Evolutionary conservation across 2,329 filamentous ascomycete genomes (phyloP), one percentile per base, ranked within the genome.

Genomic region (Colletotrichum caudatum): DNA sequence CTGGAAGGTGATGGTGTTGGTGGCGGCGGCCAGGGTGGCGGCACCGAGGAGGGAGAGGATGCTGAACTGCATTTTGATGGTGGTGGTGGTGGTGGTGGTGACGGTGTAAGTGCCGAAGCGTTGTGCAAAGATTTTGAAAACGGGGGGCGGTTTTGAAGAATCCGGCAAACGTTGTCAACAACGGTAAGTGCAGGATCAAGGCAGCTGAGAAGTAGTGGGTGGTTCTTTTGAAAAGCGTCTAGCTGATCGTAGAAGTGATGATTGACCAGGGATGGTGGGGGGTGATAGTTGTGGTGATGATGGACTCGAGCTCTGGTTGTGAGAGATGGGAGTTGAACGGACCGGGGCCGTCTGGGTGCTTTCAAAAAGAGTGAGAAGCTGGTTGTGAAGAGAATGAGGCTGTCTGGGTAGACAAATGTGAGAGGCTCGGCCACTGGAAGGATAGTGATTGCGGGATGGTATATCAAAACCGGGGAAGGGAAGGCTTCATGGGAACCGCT

Each of bases 1-100:
- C 80, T 85, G 76, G 82, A 91, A 90, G 75, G 86, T 88, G 76
- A 91, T 80, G 46, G 81, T 80, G 80, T 85, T 86, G 77, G 83
- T 86, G 77, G 83, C 75, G 72, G 83, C 79, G 70, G 83, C 83
- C 66, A 81, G 75, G 74, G 85, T 82, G 73, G 82, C 78, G 64
- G 77, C 77, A 74, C 79, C 78, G 72, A 86, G 74, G 75, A 82
- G 80, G 75, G 84, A 79, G 77, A 86, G 76, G 76, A 84, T 76
- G 73, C 79, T 80, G 83, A 89, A 89, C 77, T 85, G 85, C 88
- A 90, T 90, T 67, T 83, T 88, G 84, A 77, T 9, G 53, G 73
- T 76, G 51, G 73, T 76, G 76, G 37, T 88, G 84, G 77, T 9
- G 53, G 73, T 76, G 51, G 73, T 76, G 76, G 37, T 56, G 57